Conservation (phyloP, 2,329 filamentous ascomycete species). For the Hymenoscyphus fructigenus region DNA sequence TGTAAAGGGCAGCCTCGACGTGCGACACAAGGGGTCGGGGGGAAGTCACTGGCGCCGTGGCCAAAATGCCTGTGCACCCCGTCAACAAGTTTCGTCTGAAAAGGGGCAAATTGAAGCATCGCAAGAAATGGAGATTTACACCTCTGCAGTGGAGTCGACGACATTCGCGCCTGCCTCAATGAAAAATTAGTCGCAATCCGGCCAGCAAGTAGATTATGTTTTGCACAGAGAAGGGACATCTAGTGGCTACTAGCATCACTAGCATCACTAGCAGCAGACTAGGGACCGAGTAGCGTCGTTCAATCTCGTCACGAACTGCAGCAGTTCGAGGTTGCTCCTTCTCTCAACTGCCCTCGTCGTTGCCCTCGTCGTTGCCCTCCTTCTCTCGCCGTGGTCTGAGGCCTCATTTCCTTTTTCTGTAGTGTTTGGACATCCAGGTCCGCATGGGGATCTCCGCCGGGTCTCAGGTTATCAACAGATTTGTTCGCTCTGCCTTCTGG, state of each 20-base stretch:
- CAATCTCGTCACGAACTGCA: not conserved
- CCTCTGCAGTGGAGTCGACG: not conserved
- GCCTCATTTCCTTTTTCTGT: conserved; percentile 1
- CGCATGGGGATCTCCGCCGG: conserved; percentile 2
- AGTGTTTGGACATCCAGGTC: not conserved
- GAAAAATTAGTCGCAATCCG: not conserved
- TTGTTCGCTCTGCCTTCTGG: not conserved
- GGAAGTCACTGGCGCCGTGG: not conserved
- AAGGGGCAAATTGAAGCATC: not conserved
- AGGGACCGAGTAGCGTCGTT: not conserved
- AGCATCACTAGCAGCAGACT: not conserved
- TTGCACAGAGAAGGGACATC: not conserved
- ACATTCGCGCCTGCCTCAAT: not conserved
- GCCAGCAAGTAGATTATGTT: not conserved
- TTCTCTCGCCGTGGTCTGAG: not conserved
- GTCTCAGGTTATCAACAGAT: not conserved
- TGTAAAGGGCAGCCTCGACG: not conserved
- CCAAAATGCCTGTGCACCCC: not conserved
- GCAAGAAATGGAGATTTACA: not conserved
- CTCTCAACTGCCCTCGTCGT: not conserved
- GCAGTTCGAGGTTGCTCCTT: not conserved
- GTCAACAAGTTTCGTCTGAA: not conserved
- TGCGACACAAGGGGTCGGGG: not conserved
- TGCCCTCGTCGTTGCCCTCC: not conserved
- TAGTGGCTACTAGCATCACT: not conserved